These are phyloP conservation scores for Ogataea zsoltii DNA, from an alignment of 805 yeast species.

Conservation along the genomic window DNA sequence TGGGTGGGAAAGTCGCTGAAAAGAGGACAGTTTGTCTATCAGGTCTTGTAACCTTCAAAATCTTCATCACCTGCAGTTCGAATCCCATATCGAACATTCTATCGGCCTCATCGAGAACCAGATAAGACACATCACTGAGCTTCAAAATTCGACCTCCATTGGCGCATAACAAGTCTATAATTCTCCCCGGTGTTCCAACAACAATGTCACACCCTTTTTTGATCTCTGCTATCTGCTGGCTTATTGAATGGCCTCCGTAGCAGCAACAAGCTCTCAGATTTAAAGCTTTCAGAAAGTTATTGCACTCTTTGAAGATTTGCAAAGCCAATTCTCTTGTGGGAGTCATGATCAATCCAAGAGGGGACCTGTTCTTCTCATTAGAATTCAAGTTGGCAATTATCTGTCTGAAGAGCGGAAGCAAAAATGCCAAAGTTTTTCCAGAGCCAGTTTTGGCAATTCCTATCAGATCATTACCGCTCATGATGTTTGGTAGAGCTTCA, in stretches of 20 bases:
- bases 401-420: slow-evolving; percentile 83
- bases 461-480: slow-evolving; percentile 87
- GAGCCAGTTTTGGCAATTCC: slow-evolving; percentile 97
- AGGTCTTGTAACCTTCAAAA: slow-evolving; percentile 73
- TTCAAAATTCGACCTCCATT: slow-evolving; percentile 77
- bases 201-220: slow-evolving; percentile 77
- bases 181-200: slow-evolving; percentile 94
- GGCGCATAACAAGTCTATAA: slow-evolving; percentile 84
- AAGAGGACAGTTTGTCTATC: slow-evolving; percentile 88
- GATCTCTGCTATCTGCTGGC: slow-evolving; percentile 75
- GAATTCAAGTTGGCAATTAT: slow-evolving; percentile 59
- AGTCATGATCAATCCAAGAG: slow-evolving; percentile 75
- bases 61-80: slow-evolving; percentile 90
- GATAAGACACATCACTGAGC: slow-evolving; percentile 67
- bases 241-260: slow-evolving; percentile 87
- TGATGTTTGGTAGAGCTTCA: slow-evolving; percentile 86
- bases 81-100: slow-evolving; percentile 96
- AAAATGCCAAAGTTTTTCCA: slow-evolving; percentile 89
- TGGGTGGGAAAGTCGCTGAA: slow-evolving; percentile 90
- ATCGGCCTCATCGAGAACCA: slow-evolving; percentile 96
- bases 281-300: slow-evolving; percentile 53
- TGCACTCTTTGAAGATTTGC: slow-evolving; percentile 73
- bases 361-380: slow-evolving; percentile 63
- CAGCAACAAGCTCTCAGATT: slow-evolving; percentile 68
- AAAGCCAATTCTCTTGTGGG: slow-evolving; percentile 93